Evolutionary conservation across 441 rosid species (phyloP).

Genomic region (Metrosideros polymorpha): DNA sequence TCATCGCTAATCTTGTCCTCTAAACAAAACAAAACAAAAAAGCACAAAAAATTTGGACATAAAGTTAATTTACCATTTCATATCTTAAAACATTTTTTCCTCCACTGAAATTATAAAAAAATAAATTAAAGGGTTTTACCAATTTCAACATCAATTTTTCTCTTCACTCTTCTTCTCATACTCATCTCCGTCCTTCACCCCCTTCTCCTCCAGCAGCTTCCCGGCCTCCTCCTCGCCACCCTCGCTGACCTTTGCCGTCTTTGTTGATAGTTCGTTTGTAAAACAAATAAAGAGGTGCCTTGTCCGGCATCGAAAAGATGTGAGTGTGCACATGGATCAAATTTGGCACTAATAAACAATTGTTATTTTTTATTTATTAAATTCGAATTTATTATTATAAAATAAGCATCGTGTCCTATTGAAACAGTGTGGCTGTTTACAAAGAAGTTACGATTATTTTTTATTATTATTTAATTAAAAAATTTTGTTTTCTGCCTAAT

Average conservation of each 20-base stretch:
- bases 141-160: not conserved
- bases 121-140: not conserved
- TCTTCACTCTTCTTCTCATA: constrained; percentile 16
- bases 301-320: too few relatives aligned
- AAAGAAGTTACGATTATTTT: not conserved
- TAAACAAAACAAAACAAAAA: not conserved
- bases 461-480: too few relatives aligned
- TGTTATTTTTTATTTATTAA: too few relatives aligned
- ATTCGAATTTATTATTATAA: too few relatives aligned
- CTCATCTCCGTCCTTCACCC: not conserved
- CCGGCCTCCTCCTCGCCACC: constrained; percentile 23
- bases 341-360: too few relatives aligned
- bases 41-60: not conserved
- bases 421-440: not conserved
- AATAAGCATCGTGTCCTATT: not conserved
- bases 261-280: too few relatives aligned
- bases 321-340: too few relatives aligned
- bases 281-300: too few relatives aligned
- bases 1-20: not conserved
- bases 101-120: not conserved
- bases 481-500: not conserved
- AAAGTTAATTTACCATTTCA: not conserved
- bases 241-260: constrained; percentile 12
- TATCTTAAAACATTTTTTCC: not conserved
- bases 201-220: constrained; percentile 18